These are phyloP conservation scores for Bullera alba DNA, from an alignment of 768 basidiomycete species.

Conservation along the genomic window DNA sequence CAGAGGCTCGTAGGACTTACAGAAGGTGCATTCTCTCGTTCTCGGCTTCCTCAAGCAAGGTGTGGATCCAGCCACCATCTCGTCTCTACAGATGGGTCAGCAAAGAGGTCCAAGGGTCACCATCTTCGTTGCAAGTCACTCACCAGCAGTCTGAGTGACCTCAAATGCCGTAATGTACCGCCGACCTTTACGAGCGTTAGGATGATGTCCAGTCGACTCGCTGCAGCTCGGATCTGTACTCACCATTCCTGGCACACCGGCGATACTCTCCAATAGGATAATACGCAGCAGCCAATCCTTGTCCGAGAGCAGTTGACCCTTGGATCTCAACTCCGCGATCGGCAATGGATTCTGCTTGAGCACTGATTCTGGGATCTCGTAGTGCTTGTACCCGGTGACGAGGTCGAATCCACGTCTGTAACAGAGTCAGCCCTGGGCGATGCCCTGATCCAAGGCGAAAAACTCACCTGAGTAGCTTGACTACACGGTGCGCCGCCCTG, in stretches of 20 bases:
- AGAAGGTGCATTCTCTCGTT: conserved; percentile 96
- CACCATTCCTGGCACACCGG: conserved; percentile 95
- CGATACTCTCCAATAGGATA: conserved; percentile 75
- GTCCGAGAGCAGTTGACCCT: conserved; percentile 67
- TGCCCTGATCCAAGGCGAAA: not conserved
- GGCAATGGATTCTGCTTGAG: conserved; percentile 55
- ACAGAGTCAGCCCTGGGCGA: not conserved
- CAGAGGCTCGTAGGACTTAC: conserved; percentile 49
- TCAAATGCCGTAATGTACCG: conserved; percentile 65
- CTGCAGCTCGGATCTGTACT: too few species aligned
- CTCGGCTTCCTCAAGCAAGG: conserved; percentile 85
- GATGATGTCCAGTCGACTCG: too few species aligned
- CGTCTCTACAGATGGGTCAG: conserved; percentile 47
- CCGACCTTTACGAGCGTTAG: too few species aligned
- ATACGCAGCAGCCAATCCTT: conserved; percentile 63
- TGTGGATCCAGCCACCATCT: conserved; percentile 78
- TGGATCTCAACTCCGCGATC: conserved; percentile 64
- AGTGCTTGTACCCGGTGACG: conserved; percentile 77
- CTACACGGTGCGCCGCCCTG: conserved; percentile 62
- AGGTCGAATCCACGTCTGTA: conserved; percentile 59
- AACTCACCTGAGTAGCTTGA: conserved; percentile 48
- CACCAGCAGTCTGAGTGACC: conserved; percentile 81
- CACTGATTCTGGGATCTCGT: conserved; percentile 49
- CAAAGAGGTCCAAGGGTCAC: not conserved
- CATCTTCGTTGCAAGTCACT: conserved; percentile 18